A percentile compares a stretch with the other conserved stretches of the same genome.
These are phyloP conservation scores for Mangifera indica DNA, from an alignment of 345 rosid genomes.

Conservation along the genomic window DNA sequence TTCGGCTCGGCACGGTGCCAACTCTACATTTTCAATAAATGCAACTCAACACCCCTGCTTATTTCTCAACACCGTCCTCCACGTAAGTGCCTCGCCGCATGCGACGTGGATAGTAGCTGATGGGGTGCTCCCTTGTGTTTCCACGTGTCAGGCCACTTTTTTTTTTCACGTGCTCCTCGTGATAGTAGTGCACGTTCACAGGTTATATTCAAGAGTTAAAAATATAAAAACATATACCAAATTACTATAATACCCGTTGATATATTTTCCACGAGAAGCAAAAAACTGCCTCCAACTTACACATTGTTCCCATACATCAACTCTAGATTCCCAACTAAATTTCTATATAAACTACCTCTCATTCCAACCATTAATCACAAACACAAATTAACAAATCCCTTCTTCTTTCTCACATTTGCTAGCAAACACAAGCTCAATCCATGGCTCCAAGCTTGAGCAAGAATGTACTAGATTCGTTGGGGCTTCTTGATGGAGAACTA, in stretches of 20 bases:
- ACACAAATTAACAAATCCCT: not conserved
- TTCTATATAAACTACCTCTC: constrained; percentile 11
- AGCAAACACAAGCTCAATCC: not conserved
- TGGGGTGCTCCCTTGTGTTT: not conserved
- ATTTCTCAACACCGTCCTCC: too few relatives aligned
- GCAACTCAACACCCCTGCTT: too few relatives aligned
- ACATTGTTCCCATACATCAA: not conserved
- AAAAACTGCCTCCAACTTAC: not conserved
- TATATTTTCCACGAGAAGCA: not conserved
- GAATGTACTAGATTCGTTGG: not conserved
- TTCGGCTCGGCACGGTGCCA: too few relatives aligned
- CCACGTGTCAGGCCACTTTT: not conserved
- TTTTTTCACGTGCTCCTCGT: not conserved
- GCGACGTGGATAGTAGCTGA: not conserved
- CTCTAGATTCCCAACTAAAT: not conserved
- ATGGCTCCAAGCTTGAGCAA: constrained; percentile 35
- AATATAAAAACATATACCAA: not conserved
- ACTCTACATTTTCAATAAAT: too few relatives aligned
- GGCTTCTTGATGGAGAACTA: not conserved
- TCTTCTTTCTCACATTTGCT: not conserved
- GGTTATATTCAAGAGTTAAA: not conserved
- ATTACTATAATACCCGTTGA: not conserved
- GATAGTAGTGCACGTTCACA: too few relatives aligned
- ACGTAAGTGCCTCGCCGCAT: too few relatives aligned
- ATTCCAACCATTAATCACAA: not conserved